Evolutionary conservation across 2,329 filamentous ascomycete species (phyloP), one percentile per base, ranked within the genome.

Genomic region (Aspergillus hiratsukae): DNA sequence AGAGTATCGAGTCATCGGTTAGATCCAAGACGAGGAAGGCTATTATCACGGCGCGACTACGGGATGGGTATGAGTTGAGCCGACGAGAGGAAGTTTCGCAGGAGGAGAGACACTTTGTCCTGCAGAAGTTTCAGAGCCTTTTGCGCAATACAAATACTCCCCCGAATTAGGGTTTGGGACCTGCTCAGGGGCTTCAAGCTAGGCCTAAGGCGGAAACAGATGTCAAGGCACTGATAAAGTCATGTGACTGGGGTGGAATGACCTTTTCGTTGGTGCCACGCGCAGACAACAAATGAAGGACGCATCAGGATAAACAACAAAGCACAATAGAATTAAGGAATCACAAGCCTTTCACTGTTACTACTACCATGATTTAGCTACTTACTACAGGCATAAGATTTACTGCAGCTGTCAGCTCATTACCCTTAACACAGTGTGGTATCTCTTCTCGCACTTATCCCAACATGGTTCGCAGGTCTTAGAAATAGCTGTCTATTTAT

Each of bases 1-100:
- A 71, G 53, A 72, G 64, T n/a, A 58, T 72, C n/a, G 65, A 69
- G 29, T 51, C 63, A 5, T 61, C 63, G 1, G 51, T 67, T 8
- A 62, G 58, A 29, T 65, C 66, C 2, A 66, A 64, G 41, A 69
- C 66, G 23, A 58, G 62, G 29, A 68, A 64, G 27, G 50, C 57
- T 3, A 57, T 70, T n/a, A 48, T 60, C 8, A 63, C 62, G 14
- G 65, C 66, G 8, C 59, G 64, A 7, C 56, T 61, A 10, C 52
- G 52, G 11, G 67, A 69, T 5, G 66, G 66, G 1, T 37, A 37
- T 37, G 31, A 37, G 14, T 17, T n/a, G 31, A 37, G 14, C 14
- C 5, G 31, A 37, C 14, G 31, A 5, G 31, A 37, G 14, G 5
- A 7, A n/a, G 31, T 37, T 14, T 37, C 31, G 5, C 31, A 37